Evolutionary conservation across 2,329 filamentous ascomycete genomes (phyloP).

Genomic region (Calonectria montana): DNA sequence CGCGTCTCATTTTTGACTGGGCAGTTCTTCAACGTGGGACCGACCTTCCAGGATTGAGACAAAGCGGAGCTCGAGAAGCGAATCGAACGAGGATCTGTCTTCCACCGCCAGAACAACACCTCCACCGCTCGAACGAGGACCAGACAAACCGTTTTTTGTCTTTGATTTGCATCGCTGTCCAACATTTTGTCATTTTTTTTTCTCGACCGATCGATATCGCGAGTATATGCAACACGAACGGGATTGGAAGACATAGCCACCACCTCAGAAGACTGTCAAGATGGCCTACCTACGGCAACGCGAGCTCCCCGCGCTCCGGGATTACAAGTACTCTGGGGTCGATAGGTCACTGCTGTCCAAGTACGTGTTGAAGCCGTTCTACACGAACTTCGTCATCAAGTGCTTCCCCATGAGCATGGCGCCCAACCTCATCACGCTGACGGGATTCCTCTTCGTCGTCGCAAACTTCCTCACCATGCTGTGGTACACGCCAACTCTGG

Average conservation of each 20-base stretch:
- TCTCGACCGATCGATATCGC: slow-evolving; percentile 4
- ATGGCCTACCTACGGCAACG: slow-evolving; percentile 98
- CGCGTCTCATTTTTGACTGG: neutral
- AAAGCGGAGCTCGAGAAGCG: slow-evolving; percentile 27
- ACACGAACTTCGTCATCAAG: slow-evolving; percentile 92
- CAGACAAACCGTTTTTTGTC: neutral
- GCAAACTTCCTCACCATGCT: slow-evolving; percentile 90
- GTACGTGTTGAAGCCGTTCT: slow-evolving; percentile 98
- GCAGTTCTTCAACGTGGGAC: neutral
- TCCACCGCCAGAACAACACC: slow-evolving; percentile 19
- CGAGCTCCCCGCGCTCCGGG: slow-evolving; percentile 85
- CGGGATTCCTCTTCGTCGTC: slow-evolving; percentile 90
- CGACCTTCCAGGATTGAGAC: slow-evolving; percentile 17
- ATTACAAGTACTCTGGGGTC: slow-evolving; percentile 95
- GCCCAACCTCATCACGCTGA: slow-evolving; percentile 86
- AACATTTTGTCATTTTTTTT: neutral
- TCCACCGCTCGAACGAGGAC: neutral
- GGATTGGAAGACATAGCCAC: slow-evolving; percentile 1
- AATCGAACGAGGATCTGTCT: slow-evolving; percentile 24
- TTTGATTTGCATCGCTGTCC: neutral
- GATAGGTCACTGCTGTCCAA: slow-evolving; percentile 91
- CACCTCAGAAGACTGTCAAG: slow-evolving; percentile 39
- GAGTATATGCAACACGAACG: neutral
- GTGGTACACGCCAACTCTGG: slow-evolving; percentile 95
- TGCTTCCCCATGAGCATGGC: slow-evolving; percentile 97